phyloP scores from a whole-genome alignment of 208 protist species.

The Trichomonas tenax region DNA sequence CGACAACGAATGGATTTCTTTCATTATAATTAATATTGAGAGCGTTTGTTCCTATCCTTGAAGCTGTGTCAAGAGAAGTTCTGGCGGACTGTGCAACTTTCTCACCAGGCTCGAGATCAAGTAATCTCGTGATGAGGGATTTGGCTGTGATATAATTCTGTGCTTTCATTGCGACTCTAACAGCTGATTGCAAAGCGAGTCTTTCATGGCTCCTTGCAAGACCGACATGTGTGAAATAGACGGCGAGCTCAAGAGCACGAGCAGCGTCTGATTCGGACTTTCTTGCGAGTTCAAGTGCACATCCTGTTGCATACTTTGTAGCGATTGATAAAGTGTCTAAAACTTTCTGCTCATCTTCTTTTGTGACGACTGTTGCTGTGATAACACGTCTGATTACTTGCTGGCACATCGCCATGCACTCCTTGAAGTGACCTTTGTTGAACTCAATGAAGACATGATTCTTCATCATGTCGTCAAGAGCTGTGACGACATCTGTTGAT shows the following conservation, averaged over 20 bases:
- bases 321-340: neutral
- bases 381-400: neutral
- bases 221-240: neutral
- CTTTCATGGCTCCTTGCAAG: neutral
- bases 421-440: neutral
- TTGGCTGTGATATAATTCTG: neutral
- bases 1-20: constrained; percentile 80
- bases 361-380: neutral
- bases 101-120: neutral
- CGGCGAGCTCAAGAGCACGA: neutral
- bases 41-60: neutral
- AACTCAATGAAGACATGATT: neutral
- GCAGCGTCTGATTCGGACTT: neutral
- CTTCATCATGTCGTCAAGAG: neutral
- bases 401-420: neutral
- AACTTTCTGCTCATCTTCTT: neutral
- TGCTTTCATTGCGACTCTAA: neutral
- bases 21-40: constrained; percentile 70
- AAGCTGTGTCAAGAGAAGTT: neutral
- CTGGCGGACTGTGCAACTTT: neutral
- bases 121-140: neutral
- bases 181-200: neutral
- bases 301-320: neutral
- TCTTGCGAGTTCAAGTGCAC: neutral
- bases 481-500: too few relatives aligned